phyloP scores from a whole-genome alignment of 1,284 basidiomycete species.

The Ceratobasidium sp. region DNA sequence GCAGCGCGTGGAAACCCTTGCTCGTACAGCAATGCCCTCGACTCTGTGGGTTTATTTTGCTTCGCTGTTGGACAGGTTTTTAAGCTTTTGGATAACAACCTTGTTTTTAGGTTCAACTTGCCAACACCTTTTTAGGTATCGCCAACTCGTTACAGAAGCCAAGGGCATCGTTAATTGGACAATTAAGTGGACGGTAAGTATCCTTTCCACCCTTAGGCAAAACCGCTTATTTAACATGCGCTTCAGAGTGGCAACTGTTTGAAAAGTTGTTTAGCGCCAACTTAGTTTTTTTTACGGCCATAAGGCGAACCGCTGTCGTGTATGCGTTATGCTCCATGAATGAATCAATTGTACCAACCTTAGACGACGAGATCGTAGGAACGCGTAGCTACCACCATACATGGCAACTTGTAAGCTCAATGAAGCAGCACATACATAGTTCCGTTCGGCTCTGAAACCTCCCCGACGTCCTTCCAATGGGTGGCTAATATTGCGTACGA shows the following conservation, averaged over 20 bases:
- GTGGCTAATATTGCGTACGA: conserved; percentile 70
- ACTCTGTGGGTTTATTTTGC: conserved; percentile 64
- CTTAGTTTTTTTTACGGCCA: conserved; percentile 46
- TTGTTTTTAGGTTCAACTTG: conserved; percentile 65
- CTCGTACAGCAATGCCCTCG: conserved; percentile 68
- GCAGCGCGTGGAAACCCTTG: conserved; percentile 62
- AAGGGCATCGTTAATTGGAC: conserved; percentile 62
- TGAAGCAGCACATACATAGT: no score
- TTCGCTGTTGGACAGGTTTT: neutral
- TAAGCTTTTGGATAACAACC: neutral
- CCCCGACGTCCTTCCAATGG: conserved; percentile 60
- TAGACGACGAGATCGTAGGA: no score
- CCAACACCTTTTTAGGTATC: conserved; percentile 72
- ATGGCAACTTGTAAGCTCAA: no score
- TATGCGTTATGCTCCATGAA: no score
- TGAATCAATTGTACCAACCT: no score
- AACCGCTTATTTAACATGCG: no score
- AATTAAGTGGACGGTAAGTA: conserved; percentile 20
- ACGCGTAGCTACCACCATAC: no score
- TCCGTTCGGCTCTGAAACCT: conserved; percentile 62
- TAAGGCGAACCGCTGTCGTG: no score
- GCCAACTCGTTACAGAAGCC: conserved; percentile 72
- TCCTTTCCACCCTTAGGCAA: no score
- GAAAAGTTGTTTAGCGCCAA: no score
- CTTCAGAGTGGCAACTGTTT: no score